Conservation (phyloP, 345 rosid species). For the Gossypium turneri region DNA sequence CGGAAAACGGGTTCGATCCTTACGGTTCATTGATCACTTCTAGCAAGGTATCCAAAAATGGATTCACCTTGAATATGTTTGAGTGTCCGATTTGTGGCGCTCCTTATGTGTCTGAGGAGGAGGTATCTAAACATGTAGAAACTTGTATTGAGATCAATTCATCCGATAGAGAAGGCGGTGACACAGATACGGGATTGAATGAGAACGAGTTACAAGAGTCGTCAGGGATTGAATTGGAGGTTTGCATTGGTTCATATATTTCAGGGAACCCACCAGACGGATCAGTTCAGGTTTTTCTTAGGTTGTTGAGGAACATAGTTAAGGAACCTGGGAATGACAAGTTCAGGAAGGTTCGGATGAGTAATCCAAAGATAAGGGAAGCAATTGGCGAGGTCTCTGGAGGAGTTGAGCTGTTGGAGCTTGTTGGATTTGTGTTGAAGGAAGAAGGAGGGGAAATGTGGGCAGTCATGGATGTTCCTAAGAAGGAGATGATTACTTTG, state of each 20-base stretch:
- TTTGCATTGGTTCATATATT: conserved; percentile 44
- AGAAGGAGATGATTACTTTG: conserved; percentile 35
- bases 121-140: conserved; percentile 77
- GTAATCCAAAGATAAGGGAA: conserved; percentile 80
- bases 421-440: conserved; percentile 62
- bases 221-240: conserved; percentile 37
- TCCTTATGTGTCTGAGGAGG: conserved; percentile 58
- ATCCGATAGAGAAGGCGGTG: conserved; percentile 15
- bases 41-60: conserved; percentile 69
- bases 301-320: conserved; percentile 63
- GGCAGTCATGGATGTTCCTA: conserved; percentile 70
- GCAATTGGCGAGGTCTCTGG: conserved; percentile 71
- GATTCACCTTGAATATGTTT: conserved; percentile 59
- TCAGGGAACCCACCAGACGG: conserved; percentile 60
- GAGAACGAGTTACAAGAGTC: conserved; percentile 18
- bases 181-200: conserved; percentile 14
- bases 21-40: conserved; percentile 67
- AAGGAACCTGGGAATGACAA: conserved; percentile 77
- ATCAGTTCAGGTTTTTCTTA: conserved; percentile 55
- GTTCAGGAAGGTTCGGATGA: conserved; percentile 79
- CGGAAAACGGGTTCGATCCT: conserved; percentile 60
- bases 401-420: conserved; percentile 72
- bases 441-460: conserved; percentile 77
- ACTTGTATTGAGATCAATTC: conserved; percentile 39
- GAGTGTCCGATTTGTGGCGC: conserved; percentile 77